Conservation (phyloP, 805 yeast genomes). For the Ogataea naganishii region DNA sequence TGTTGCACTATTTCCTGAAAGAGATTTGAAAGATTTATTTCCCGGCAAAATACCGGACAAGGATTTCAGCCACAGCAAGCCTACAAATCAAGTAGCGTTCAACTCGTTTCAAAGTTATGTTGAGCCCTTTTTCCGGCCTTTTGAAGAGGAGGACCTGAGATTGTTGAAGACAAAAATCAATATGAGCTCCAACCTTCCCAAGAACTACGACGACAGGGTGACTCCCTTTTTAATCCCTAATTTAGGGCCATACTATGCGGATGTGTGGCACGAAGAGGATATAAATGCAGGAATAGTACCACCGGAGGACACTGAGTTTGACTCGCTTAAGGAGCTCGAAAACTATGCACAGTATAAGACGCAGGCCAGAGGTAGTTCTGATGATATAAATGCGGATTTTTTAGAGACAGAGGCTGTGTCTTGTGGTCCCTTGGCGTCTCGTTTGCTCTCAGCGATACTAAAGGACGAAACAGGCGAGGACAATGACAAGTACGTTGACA, state of each 20-base stretch:
- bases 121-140: conserved; percentile 77
- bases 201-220: conserved; percentile 53
- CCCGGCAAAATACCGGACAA: conserved; percentile 86
- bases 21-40: conserved; percentile 61
- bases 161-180: conserved; percentile 57
- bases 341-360: conserved; percentile 12
- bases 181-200: conserved; percentile 37
- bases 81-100: conserved; percentile 86
- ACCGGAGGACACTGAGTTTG: conserved; percentile 3
- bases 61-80: conserved; percentile 79
- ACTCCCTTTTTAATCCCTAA: conserved; percentile 78
- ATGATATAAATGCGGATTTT: conserved; percentile 46
- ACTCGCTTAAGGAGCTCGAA: conserved; percentile 14
- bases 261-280: conserved; percentile 84
- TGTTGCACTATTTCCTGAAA: conserved; percentile 83
- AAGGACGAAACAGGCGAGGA: conserved; percentile 26
- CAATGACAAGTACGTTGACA: conserved; percentile 11
- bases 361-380: conserved; percentile 52
- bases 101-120: conserved; percentile 77
- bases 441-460: conserved; percentile 75
- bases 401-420: conserved; percentile 70
- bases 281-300: conserved; percentile 20
- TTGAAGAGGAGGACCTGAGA: conserved; percentile 72
- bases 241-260: conserved; percentile 73
- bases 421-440: conserved; percentile 84